phyloP scores from a whole-genome alignment of 2,329 filamentous ascomycete genomes.

The Sclerotinia nivalis region DNA sequence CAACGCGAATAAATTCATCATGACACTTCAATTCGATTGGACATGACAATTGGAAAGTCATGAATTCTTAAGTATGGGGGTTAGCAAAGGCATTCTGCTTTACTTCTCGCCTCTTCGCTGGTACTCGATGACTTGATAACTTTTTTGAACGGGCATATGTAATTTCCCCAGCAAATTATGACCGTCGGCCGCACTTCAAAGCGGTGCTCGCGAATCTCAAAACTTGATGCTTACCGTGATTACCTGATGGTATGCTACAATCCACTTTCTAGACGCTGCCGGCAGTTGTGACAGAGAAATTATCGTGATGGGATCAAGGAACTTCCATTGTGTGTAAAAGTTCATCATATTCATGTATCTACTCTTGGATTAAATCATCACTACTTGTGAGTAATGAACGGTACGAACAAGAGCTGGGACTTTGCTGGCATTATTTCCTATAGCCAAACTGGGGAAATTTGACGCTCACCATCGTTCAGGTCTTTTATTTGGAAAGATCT shows the following conservation, averaged over 20 bases:
- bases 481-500: not conserved
- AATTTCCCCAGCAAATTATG: not conserved
- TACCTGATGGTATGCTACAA: not conserved
- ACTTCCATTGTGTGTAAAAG: not conserved
- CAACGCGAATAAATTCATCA: not conserved
- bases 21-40: too few species aligned
- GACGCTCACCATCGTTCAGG: not conserved
- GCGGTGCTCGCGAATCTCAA: not conserved
- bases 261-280: not conserved
- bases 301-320: not conserved
- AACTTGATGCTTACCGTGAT: too few species aligned
- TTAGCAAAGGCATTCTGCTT: not conserved
- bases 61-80: too few species aligned
- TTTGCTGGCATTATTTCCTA: too few species aligned
- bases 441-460: not conserved
- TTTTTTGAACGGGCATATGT: not conserved
- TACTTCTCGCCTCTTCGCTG: not conserved
- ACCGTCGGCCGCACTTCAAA: not conserved
- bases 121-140: not conserved
- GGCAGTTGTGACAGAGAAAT: not conserved
- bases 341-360: not conserved
- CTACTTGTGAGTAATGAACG: not conserved
- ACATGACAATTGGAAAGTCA: too few species aligned
- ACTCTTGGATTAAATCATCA: not conserved
- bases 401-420: not conserved